Conservation (phyloP, 495 filamentous ascomycete species). For the Daldinia concentrica region DNA sequence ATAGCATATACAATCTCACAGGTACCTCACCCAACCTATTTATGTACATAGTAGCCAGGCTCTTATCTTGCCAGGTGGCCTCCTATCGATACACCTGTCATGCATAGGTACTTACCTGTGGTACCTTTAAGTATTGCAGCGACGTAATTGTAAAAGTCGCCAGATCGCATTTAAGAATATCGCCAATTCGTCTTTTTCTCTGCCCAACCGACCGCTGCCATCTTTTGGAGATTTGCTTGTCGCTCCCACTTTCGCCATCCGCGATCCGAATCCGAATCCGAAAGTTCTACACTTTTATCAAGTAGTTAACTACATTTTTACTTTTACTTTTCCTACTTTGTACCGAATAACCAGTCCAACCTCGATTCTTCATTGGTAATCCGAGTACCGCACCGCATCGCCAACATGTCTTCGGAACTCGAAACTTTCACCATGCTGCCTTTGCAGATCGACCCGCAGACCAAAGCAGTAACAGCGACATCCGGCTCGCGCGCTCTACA, state of each 20-base stretch:
- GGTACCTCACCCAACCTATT: no score
- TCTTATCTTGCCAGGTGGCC: constrained; percentile 19
- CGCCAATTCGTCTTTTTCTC: background rate
- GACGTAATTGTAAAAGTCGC: constrained; percentile 33
- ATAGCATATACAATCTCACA: no score
- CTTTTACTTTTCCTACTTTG: background rate
- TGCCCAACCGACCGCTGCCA: background rate
- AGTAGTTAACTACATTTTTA: background rate
- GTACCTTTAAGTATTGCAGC: no score
- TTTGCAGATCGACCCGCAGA: constrained; percentile 78
- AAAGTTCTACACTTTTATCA: background rate
- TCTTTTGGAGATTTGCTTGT: background rate
- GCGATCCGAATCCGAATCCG: no score
- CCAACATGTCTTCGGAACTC: constrained; percentile 63
- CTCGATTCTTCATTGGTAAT: background rate
- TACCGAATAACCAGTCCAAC: background rate
- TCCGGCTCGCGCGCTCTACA: constrained; percentile 59
- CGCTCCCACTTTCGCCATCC: background rate
- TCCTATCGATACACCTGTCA: constrained; percentile 18
- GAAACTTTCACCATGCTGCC: constrained; percentile 88
- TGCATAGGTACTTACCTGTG: no score
- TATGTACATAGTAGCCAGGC: no score
- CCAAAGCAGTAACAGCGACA: constrained; percentile 65
- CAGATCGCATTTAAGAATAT: constrained; percentile 40
- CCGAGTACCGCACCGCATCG: background rate